Evolutionary conservation across 306 rosid genomes (phyloP).

Genomic region (Oxytropis ochrocephala): DNA sequence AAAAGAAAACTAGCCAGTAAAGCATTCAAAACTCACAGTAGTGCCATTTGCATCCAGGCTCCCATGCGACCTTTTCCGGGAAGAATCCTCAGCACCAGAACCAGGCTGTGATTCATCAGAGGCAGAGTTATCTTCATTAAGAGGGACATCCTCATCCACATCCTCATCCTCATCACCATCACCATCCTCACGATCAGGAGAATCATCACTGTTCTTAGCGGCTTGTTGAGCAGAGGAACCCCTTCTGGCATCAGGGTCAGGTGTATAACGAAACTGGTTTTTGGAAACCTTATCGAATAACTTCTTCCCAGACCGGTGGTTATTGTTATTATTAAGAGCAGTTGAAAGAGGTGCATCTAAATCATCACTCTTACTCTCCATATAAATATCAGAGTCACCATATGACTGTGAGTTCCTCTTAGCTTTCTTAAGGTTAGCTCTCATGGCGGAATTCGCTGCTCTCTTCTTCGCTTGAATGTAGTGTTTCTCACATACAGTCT

Average conservation of each 20-base stretch:
- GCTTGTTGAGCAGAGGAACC: slow-evolving; percentile 25
- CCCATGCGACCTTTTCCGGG: slow-evolving; percentile 42
- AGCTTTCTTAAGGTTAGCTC: slow-evolving; percentile 87
- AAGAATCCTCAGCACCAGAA: slow-evolving; percentile 53
- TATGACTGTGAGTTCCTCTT: slow-evolving; percentile 41
- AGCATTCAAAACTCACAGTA: slow-evolving; percentile 34
- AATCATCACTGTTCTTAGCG: slow-evolving; percentile 31
- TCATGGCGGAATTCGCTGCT: slow-evolving; percentile 96
- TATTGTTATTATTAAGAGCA: background rate
- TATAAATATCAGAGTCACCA: slow-evolving; percentile 50
- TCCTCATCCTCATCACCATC: background rate
- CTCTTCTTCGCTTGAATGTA: slow-evolving; percentile 96
- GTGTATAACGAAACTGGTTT: slow-evolving; percentile 55
- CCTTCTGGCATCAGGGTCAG: slow-evolving; percentile 29
- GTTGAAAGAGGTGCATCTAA: slow-evolving; percentile 43
- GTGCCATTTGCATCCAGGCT: slow-evolving; percentile 68
- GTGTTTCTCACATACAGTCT: slow-evolving; percentile 96
- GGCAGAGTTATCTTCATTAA: slow-evolving; percentile 57
- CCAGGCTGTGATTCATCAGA: slow-evolving; percentile 40
- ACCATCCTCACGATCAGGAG: background rate
- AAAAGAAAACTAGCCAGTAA: background rate
- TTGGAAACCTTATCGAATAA: slow-evolving; percentile 49
- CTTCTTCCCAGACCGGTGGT: slow-evolving; percentile 39
- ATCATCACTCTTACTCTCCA: slow-evolving; percentile 80
- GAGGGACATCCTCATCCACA: slow-evolving; percentile 21